Conservation (phyloP, 306 rosid species). For the Pterocarpus macrocarpus region DNA sequence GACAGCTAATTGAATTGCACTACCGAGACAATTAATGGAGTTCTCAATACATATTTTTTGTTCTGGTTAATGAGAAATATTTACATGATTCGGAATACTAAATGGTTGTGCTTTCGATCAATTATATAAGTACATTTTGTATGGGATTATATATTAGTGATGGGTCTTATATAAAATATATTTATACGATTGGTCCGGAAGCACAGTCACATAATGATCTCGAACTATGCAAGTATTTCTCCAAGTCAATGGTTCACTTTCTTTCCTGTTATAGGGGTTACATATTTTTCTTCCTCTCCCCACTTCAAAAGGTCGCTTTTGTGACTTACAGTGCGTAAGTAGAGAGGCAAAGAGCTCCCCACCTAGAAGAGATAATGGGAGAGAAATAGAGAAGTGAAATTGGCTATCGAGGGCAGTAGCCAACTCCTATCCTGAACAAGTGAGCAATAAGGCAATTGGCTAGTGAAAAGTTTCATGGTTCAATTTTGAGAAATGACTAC, state of each 20-base stretch:
- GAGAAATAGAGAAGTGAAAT: no score
- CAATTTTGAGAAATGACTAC: slow-evolving; percentile 9
- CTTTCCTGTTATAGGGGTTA: not conserved
- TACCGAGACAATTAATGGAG: not conserved
- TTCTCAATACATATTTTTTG: not conserved
- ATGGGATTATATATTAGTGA: no score
- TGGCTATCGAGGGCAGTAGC: not conserved
- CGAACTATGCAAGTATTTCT: no score
- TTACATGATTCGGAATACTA: no score
- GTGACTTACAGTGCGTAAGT: not conserved
- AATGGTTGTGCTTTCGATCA: no score
- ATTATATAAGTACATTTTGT: no score
- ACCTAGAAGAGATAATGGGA: no score
- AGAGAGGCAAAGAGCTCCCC: no score
- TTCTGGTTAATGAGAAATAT: no score
- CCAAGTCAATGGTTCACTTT: slow-evolving; percentile 3
- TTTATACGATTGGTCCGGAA: no score
- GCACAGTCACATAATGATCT: no score
- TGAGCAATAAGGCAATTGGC: not conserved
- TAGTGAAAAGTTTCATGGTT: not conserved
- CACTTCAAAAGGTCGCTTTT: not conserved
- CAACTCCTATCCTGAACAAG: not conserved
- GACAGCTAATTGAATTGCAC: slow-evolving; percentile 12
- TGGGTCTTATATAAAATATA: no score
- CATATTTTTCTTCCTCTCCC: not conserved